Conservation (phyloP, 768 basidiomycete genomes). For the Mycena vulgaris region DNA sequence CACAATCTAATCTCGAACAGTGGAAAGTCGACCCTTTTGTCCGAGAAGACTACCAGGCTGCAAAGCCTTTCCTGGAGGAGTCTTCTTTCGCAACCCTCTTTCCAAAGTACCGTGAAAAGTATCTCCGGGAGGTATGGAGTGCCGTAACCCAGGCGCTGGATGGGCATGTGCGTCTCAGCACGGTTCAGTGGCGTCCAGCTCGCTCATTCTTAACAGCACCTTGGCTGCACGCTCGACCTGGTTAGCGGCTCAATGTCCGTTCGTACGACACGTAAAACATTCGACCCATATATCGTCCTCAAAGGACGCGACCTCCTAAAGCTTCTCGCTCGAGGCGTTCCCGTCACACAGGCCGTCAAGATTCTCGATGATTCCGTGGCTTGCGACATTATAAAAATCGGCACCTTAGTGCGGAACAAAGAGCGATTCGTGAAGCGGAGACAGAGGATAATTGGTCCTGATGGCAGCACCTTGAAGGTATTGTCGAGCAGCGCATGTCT, state of each 20-base stretch:
- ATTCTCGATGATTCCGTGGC: slow-evolving; percentile 91
- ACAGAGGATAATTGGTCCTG: slow-evolving; percentile 97
- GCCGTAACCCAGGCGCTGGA: slow-evolving; percentile 90
- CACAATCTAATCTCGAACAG: slow-evolving; percentile 50
- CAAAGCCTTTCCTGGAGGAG: slow-evolving; percentile 88
- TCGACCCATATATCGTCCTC: slow-evolving; percentile 95
- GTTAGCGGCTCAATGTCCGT: slow-evolving; percentile 99
- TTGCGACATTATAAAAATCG: slow-evolving; percentile 99
- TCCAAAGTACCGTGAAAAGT: slow-evolving; percentile 98
- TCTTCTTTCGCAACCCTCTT: slow-evolving; percentile 98
- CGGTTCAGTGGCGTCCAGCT: slow-evolving; percentile 3
- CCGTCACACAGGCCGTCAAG: slow-evolving; percentile 88
- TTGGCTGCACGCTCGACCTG: slow-evolving; percentile 93
- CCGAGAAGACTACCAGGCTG: slow-evolving; percentile 82
- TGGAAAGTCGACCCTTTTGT: slow-evolving; percentile 93
- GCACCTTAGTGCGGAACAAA: slow-evolving; percentile 93
- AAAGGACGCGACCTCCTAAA: slow-evolving; percentile 98
- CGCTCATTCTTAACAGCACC: slow-evolving; percentile 67
- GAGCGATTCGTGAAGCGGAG: slow-evolving; percentile 96
- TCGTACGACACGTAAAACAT: slow-evolving; percentile 96
- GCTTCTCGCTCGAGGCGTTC: slow-evolving; percentile 92
- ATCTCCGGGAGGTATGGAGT: slow-evolving; percentile 95
- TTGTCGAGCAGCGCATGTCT: slow-evolving; percentile 32
- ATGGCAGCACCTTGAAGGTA: slow-evolving; percentile 97
- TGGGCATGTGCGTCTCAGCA: slow-evolving; percentile 67